Conservation (phyloP, 345 rosid species). For the Fremontodendron californicum region DNA sequence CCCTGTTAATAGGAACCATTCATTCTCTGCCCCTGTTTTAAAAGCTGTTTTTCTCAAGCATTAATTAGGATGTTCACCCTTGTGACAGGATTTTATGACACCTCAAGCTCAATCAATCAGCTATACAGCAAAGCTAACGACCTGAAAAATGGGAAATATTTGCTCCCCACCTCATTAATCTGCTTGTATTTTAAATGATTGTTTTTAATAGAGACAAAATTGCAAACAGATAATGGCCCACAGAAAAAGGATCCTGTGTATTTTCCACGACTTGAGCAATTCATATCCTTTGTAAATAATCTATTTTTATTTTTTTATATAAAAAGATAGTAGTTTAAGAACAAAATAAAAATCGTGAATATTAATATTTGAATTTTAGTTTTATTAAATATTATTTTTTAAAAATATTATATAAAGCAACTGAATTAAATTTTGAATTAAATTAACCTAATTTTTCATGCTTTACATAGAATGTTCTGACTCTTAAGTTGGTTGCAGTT, state of each 20-base stretch:
- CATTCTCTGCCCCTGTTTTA: constrained; percentile 6
- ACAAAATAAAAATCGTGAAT: no score
- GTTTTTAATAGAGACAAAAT: constrained; percentile 36
- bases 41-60: constrained; percentile 20
- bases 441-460: no score
- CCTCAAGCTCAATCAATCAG: no score
- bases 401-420: no score
- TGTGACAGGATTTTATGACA: constrained; percentile 13
- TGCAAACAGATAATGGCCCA: constrained; percentile 29
- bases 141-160: neutral
- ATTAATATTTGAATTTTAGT: no score
- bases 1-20: constrained; percentile 10
- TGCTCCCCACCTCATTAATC: constrained; percentile 22
- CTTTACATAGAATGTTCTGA: constrained; percentile 18
- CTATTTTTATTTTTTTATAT: no score
- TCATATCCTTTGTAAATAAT: neutral
- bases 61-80: constrained; percentile 21
- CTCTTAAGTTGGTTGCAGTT: constrained; percentile 1
- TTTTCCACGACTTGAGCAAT: neutral
- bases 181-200: constrained; percentile 20
- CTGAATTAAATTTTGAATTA: no score
- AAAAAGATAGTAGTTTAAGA: no score
- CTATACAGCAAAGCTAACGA: no score
- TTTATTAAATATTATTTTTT: no score
- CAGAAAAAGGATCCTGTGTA: constrained; percentile 21